These are phyloP conservation scores for Aspergillus sp. DNA, from an alignment of 2,329 filamentous ascomycete species.

Conservation along the genomic window DNA sequence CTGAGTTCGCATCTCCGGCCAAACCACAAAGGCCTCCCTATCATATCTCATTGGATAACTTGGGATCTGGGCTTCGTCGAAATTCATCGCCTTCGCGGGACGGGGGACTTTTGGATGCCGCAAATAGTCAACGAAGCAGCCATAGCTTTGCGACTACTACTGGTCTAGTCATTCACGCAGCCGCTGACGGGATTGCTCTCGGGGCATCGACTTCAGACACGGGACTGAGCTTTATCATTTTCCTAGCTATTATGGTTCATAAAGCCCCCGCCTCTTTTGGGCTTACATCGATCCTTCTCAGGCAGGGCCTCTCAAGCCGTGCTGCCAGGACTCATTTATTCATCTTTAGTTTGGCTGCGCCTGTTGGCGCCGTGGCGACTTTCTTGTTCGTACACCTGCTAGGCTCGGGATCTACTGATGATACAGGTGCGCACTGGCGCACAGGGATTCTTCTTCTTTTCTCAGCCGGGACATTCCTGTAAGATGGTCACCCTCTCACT, in stretches of 20 bases:
- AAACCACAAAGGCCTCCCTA: conserved; percentile 68
- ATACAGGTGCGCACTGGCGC: conserved; percentile 73
- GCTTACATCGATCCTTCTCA: conserved; percentile 82
- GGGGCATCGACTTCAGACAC: conserved; percentile 82
- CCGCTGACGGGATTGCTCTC: conserved; percentile 92
- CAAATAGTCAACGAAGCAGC: conserved; percentile 37
- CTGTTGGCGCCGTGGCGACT: conserved; percentile 78
- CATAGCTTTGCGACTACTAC: conserved; percentile 77
- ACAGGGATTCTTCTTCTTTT: conserved; percentile 94
- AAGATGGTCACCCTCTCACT: conserved; percentile 43
- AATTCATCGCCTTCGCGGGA: conserved; percentile 41
- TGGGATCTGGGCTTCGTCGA: conserved; percentile 58
- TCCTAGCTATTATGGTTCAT: conserved; percentile 94
- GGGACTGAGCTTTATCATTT: conserved; percentile 84
- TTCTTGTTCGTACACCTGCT: conserved; percentile 74
- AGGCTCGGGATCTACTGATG: conserved; percentile 56
- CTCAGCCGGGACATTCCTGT: conserved; percentile 93
- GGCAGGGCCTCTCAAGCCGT: conserved; percentile 86
- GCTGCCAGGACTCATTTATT: conserved; percentile 80
- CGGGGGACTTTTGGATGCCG: conserved; percentile 37
- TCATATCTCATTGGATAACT: conserved; percentile 84
- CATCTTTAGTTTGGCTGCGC: conserved; percentile 88
- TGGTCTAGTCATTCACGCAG: conserved; percentile 92
- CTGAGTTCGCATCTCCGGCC: conserved; percentile 68
- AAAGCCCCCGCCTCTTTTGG: conserved; percentile 96